Evolutionary conservation across 257 asterid genomes (phyloP).

Genomic region (Gentiana dahurica): DNA sequence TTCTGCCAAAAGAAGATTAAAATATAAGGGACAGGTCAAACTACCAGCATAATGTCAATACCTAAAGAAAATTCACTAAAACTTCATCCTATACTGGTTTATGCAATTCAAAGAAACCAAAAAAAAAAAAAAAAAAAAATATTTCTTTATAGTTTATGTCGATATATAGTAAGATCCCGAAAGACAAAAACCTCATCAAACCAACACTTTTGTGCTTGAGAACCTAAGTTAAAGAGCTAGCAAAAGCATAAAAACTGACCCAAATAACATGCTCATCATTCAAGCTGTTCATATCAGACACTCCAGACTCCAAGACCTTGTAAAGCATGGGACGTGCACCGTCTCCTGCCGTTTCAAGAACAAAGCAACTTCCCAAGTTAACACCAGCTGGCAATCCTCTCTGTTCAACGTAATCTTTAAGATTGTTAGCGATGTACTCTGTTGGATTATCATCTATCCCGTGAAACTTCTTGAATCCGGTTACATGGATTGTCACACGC

Average conservation of each 20-base stretch:
- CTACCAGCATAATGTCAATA: not conserved
- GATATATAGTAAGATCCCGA: too few relatives aligned
- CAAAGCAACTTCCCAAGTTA: slow-evolving; percentile 33
- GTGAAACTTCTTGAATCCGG: slow-evolving; percentile 55
- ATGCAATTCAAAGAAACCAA: too few relatives aligned
- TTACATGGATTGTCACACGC: slow-evolving; percentile 38
- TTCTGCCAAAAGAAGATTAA: too few relatives aligned
- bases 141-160: too few relatives aligned
- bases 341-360: slow-evolving; percentile 55
- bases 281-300: slow-evolving; percentile 11
- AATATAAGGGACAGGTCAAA: not conserved
- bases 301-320: slow-evolving; percentile 38
- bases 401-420: slow-evolving; percentile 31
- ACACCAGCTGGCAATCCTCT: slow-evolving; percentile 33
- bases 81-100: not conserved
- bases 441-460: slow-evolving; percentile 51
- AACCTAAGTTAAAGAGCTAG: too few relatives aligned
- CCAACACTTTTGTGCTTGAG: too few relatives aligned
- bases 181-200: too few relatives aligned
- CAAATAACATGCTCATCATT: slow-evolving; percentile 34
- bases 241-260: slow-evolving; percentile 24
- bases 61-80: not conserved
- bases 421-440: slow-evolving; percentile 29
- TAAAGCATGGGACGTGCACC: slow-evolving; percentile 38
- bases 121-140: too few relatives aligned